Conservation (phyloP, 805 yeast genomes). For the Zygoascus bituminiphila region DNA sequence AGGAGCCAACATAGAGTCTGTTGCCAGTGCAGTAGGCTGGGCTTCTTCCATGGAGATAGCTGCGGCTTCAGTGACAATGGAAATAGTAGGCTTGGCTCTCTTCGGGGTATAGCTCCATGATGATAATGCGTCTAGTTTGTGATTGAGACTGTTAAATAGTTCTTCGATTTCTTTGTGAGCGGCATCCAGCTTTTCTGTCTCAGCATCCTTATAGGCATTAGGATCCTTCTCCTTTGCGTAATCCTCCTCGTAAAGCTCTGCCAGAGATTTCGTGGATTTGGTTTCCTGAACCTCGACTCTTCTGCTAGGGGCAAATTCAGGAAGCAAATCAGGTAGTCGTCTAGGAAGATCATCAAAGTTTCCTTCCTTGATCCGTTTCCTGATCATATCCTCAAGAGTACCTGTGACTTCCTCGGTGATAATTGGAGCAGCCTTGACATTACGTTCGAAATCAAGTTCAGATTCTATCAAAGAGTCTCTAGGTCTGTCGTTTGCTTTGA, state of each 20-base stretch:
- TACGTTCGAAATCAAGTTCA: constrained; percentile 85
- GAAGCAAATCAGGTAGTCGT: constrained; percentile 57
- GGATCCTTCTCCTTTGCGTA: constrained; percentile 35
- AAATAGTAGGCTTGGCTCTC: constrained; percentile 71
- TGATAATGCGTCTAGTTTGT: constrained; percentile 77
- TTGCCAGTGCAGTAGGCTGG: constrained; percentile 77
- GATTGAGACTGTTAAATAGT: constrained; percentile 51
- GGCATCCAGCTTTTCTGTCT: constrained; percentile 54
- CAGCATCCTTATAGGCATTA: constrained; percentile 37
- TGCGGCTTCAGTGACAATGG: constrained; percentile 74
- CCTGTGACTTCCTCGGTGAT: constrained; percentile 86
- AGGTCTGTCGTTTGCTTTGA: constrained; percentile 71
- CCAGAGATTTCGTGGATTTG: constrained; percentile 79
- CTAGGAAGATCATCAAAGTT: constrained; percentile 82
- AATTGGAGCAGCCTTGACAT: constrained; percentile 92
- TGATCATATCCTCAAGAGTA: constrained; percentile 77
- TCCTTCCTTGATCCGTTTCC: constrained; percentile 63
- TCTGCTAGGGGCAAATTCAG: constrained; percentile 40
- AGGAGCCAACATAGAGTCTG: constrained; percentile 77
- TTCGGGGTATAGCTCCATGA: constrained; percentile 95
- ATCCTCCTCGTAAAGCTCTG: constrained; percentile 88
- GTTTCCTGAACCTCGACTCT: constrained; percentile 65
- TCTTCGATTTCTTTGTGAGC: constrained; percentile 73
- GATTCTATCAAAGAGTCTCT: constrained; percentile 66
- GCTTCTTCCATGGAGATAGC: constrained; percentile 92